Percentiles rank a stretch among this genome's conserved stretches.
Evolutionary conservation across 2,329 filamentous ascomycete species (phyloP).

Genomic region (Biscogniauxia marginata): DNA sequence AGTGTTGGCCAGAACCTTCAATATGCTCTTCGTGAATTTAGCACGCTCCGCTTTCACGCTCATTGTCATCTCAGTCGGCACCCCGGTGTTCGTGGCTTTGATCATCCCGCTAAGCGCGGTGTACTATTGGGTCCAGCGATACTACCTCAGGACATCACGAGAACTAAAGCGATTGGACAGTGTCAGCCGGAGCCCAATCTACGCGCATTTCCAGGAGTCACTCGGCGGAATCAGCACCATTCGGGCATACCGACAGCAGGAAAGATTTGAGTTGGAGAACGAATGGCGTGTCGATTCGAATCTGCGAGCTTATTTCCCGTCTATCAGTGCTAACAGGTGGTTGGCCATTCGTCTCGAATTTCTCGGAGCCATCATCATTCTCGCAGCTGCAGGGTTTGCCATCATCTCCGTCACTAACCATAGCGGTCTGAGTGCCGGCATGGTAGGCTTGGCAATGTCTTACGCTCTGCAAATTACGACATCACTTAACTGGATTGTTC

Average conservation of each 20-base stretch:
- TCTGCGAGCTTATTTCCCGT: slow-evolving; percentile 90
- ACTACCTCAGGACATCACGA: slow-evolving; percentile 93
- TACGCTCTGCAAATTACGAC: slow-evolving; percentile 97
- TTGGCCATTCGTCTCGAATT: slow-evolving; percentile 93
- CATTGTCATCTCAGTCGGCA: slow-evolving; percentile 76
- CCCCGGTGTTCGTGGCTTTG: slow-evolving; percentile 75
- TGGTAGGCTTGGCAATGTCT: slow-evolving; percentile 92
- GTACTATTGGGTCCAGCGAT: slow-evolving; percentile 93
- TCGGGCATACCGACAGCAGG: slow-evolving; percentile 86
- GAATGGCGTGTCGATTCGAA: slow-evolving; percentile 98
- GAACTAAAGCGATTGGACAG: slow-evolving; percentile 96
- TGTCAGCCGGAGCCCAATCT: slow-evolving; percentile 92
- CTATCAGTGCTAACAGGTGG: slow-evolving; percentile 92
- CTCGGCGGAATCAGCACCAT: slow-evolving; percentile 93
- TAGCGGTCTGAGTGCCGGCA: slow-evolving; percentile 63
- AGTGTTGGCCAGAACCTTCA: slow-evolving; percentile 93
- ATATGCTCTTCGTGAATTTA: slow-evolving; percentile 85
- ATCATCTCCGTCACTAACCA: slow-evolving; percentile 75
- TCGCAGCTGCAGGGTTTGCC: slow-evolving; percentile 78
- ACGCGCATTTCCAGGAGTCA: slow-evolving; percentile 97
- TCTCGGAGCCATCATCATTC: slow-evolving; percentile 89
- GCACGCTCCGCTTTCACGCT: slow-evolving; percentile 80
- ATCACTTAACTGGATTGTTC: slow-evolving; percentile 97
- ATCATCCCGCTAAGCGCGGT: slow-evolving; percentile 78
- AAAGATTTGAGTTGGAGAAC: slow-evolving; percentile 86